phyloP scores from a whole-genome alignment of 2,329 filamentous ascomycete species.

The Cordyceps javanica region DNA sequence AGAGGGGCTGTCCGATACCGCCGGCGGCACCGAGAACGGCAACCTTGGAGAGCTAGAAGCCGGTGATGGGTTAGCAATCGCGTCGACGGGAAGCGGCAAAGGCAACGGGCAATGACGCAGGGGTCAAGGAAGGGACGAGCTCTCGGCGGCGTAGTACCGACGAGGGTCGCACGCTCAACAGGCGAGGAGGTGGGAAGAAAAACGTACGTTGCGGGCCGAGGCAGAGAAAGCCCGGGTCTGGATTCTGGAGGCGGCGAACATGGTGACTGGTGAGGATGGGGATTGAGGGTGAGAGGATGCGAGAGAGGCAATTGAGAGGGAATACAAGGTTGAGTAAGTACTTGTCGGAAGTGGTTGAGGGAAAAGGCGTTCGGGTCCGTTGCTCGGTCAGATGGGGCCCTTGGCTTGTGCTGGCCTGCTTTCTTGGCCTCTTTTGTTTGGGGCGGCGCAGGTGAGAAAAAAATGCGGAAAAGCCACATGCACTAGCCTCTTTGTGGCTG shows the following conservation, averaged over 20 bases:
- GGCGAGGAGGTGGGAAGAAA: neutral
- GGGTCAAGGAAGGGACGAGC: slow-evolving; percentile 5
- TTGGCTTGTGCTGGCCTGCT: neutral
- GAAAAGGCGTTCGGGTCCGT: slow-evolving; percentile 8
- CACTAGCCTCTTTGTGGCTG: slow-evolving; percentile 7
- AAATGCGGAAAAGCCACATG: slow-evolving; percentile 8
- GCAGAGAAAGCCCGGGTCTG: slow-evolving; percentile 78
- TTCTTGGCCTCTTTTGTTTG: neutral
- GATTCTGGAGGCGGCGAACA: slow-evolving; percentile 68
- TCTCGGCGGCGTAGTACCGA: slow-evolving; percentile 12
- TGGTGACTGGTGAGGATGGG: slow-evolving; percentile 30
- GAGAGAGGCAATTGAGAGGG: slow-evolving; percentile 16
- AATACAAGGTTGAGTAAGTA: neutral
- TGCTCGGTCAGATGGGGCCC: slow-evolving; percentile 7
- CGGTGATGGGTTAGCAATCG: slow-evolving; percentile 19
- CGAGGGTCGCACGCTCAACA: neutral
- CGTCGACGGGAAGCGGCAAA: neutral
- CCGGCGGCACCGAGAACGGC: slow-evolving; percentile 93
- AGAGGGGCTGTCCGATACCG: slow-evolving; percentile 97
- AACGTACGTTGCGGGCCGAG: slow-evolving; percentile 67
- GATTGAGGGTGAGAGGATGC: slow-evolving; percentile 15
- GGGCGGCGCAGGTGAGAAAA: neutral
- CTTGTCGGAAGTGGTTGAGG: slow-evolving; percentile 6
- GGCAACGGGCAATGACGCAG: neutral
- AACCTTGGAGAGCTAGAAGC: slow-evolving; percentile 82